phyloP scores from a whole-genome alignment of 1,139 yeast genomes.

The Meyerozyma elateridarum region DNA sequence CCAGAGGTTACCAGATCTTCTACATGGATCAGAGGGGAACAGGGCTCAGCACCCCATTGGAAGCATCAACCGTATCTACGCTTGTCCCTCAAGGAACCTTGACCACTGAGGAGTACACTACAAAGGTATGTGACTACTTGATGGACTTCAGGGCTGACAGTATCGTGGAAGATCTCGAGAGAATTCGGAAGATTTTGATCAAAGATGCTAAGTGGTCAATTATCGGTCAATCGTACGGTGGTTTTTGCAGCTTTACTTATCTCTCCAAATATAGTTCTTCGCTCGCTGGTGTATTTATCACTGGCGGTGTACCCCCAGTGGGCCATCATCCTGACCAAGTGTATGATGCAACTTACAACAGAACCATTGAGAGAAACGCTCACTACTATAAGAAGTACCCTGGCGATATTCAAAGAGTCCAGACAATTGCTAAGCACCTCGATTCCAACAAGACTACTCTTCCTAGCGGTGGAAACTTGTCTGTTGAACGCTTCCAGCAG shows the following conservation, averaged over 20 bases:
- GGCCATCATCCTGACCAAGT: constrained; percentile 42
- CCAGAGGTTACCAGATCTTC: constrained; percentile 43
- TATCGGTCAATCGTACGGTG: constrained; percentile 57
- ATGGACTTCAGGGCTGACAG: constrained; percentile 48
- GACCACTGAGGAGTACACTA: constrained; percentile 14
- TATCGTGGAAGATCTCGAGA: constrained; percentile 47
- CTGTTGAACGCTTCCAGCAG: constrained; percentile 50
- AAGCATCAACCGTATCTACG: constrained; percentile 22
- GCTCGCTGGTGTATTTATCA: constrained; percentile 37
- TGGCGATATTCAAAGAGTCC: constrained; percentile 36
- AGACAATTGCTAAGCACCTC: constrained; percentile 33
- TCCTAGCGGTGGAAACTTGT: constrained; percentile 48
- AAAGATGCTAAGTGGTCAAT: constrained; percentile 42
- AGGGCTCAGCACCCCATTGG: constrained; percentile 47
- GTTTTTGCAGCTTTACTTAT: constrained; percentile 48
- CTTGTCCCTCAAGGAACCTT: constrained; percentile 15
- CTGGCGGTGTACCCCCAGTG: constrained; percentile 59
- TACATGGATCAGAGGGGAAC: constrained; percentile 58
- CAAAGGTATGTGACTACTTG: constrained; percentile 32
- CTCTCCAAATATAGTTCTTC: constrained; percentile 40
- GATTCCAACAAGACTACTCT: constrained; percentile 22
- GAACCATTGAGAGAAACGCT: constrained; percentile 43
- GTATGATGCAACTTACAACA: constrained; percentile 40
- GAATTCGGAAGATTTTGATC: constrained; percentile 33
- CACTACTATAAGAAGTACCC: constrained; percentile 49